Evolutionary conservation across 352 stramenopile genomes (phyloP).

Genomic region (Globisporangium orthogonon): DNA sequence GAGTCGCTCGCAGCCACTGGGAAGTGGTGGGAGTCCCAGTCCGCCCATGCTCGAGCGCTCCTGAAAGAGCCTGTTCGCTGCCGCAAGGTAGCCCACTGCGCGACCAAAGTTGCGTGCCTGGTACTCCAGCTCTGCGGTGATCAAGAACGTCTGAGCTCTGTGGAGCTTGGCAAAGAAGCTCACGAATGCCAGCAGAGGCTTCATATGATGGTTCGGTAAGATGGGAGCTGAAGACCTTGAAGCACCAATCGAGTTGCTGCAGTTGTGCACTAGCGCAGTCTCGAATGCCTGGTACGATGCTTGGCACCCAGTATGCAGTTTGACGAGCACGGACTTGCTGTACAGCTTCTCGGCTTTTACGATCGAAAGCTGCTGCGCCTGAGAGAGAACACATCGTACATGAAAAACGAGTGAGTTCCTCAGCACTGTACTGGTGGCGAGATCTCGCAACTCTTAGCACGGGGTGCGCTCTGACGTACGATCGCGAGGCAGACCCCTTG

Average conservation of each 20-base stretch:
- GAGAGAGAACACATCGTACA: background rate
- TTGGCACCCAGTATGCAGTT: conserved; percentile 27
- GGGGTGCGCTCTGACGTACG: conserved; percentile 3
- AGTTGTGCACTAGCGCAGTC: conserved; percentile 11
- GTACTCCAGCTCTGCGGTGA: conserved; percentile 20
- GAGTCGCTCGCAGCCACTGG: conserved; percentile 9
- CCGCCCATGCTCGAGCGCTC: conserved; percentile 18
- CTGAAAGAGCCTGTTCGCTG: conserved; percentile 17
- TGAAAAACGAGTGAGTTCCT: background rate
- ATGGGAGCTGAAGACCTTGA: background rate
- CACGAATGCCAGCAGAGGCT: conserved; percentile 18
- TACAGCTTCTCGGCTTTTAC: conserved; percentile 26
- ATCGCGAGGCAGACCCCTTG: conserved; percentile 12
- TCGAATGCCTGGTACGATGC: conserved; percentile 18
- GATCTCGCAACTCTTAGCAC: background rate
- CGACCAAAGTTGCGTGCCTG: conserved; percentile 15
- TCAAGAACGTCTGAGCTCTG: conserved; percentile 18
- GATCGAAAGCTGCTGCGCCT: conserved; percentile 39
- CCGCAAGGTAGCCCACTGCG: conserved; percentile 20
- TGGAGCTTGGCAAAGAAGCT: conserved; percentile 28
- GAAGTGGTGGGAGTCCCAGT: conserved; percentile 12
- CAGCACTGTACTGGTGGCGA: too few relatives aligned
- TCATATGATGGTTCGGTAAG: conserved; percentile 6
- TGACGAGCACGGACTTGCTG: conserved; percentile 24
- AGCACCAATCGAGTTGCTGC: conserved; percentile 8